Percentiles rank a stretch among this genome's conserved stretches.
These are phyloP conservation scores for Boeremia exigua DNA, from an alignment of 2,329 filamentous ascomycete species.

Conservation along the genomic window DNA sequence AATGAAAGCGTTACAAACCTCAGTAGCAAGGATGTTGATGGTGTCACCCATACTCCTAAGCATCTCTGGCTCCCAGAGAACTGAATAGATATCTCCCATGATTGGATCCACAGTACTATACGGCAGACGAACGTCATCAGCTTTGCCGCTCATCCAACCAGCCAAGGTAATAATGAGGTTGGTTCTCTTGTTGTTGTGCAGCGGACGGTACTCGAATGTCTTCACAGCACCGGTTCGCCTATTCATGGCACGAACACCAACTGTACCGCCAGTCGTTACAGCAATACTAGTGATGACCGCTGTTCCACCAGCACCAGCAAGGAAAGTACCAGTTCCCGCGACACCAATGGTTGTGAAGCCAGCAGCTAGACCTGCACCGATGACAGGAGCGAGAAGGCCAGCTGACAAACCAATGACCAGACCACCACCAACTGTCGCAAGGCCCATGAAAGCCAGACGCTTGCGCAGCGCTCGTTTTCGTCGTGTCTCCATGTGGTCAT, in stretches of 20 bases:
- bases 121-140: conserved; percentile 93
- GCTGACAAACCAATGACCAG: conserved; percentile 95
- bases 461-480: conserved; percentile 81
- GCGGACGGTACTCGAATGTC: conserved; percentile 94
- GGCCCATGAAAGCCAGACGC: conserved; percentile 92
- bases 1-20: conserved; percentile 64
- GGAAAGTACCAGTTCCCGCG: conserved; percentile 83
- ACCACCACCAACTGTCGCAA: conserved; percentile 93
- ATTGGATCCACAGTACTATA: conserved; percentile 96
- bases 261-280: conserved; percentile 83
- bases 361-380: conserved; percentile 90
- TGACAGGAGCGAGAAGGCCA: conserved; percentile 88
- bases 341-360: conserved; percentile 96
- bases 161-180: conserved; percentile 95
- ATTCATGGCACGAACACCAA: conserved; percentile 84
- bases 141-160: conserved; percentile 98
- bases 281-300: conserved; percentile 92
- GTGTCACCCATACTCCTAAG: conserved; percentile 96
- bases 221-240: conserved; percentile 88
- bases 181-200: conserved; percentile 97
- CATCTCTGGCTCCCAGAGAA: conserved; percentile 98
- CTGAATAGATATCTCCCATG: conserved; percentile 98
- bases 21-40: conserved; percentile 96
- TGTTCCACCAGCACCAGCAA: conserved; percentile 89
- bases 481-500: conserved; percentile 87